Evolutionary conservation across 2,329 filamentous ascomycete genomes (phyloP), one percentile per base, ranked within the genome.

Genomic region (Cladosporium cucumerinum): DNA sequence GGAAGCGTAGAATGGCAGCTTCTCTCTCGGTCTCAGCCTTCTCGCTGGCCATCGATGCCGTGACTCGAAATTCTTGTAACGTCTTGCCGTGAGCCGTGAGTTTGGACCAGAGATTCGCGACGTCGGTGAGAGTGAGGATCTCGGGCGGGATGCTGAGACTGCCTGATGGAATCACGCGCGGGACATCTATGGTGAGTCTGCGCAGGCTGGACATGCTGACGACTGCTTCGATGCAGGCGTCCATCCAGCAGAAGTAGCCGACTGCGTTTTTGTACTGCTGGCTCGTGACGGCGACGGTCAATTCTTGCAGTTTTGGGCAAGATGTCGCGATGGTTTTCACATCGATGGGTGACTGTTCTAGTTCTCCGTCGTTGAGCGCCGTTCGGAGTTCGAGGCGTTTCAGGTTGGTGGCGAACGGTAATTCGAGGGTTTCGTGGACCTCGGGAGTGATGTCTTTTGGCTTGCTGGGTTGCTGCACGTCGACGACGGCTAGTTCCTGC

Each of bases 181-280:
- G 49, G 10, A 55, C 49, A 1, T n/a, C 23, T 7, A 62, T n/a
- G 23, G 16, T 21, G 14, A 62, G 32, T n/a, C 49, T 51, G 16
- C 2, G 23, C 8, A 62, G 16, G 10, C 16, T 43, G 11, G 60
- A 18, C 34, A 62, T 54, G 25, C 21, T 23, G n/a, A 62, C 23
- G 2, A 62, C 30, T n/a, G 60, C 49, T 62, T 62, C 48, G 10
- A 62, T 62, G 48, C 34, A 55, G 16, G 32, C 49, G n/a, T 62
- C 60, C 18, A 62, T 30, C 36, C 49, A 54, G 18, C 60, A 62
- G 60, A 62, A 62, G 34, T 39, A 62, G 18, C 48, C 48, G 34
- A 62, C 60, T 11, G 60, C 60, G 12, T 54, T 62, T 10, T 25
- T 39, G 49, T 62, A 62, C 21, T 62, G 60, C 18, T 32, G 32